Evolutionary conservation across 495 filamentous ascomycete genomes (phyloP).

Genomic region (Aspergillus asperescens): DNA sequence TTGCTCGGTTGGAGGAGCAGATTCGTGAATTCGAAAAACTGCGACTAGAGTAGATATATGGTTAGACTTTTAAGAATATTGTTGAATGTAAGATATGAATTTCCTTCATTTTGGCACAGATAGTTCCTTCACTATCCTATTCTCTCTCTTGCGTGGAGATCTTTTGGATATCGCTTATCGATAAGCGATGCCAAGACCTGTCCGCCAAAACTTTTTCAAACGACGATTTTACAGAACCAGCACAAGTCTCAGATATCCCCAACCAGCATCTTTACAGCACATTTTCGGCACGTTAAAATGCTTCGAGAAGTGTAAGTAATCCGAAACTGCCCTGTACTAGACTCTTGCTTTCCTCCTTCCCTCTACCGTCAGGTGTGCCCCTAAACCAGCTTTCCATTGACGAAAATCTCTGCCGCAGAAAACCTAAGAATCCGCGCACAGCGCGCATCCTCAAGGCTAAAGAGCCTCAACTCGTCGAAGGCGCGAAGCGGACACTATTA

Average conservation of each 20-base stretch:
- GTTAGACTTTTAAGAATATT: conserved; percentile 6
- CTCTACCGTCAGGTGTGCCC: not conserved
- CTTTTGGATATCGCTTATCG: conserved; percentile 21
- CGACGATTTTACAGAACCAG: conserved; percentile 5
- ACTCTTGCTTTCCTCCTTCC: not conserved
- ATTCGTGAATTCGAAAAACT: conserved; percentile 47
- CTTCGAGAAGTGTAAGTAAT: conserved; percentile 36
- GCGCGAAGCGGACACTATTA: conserved; percentile 79
- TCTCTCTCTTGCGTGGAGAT: not conserved
- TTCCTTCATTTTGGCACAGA: not conserved
- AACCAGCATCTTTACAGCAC: not conserved
- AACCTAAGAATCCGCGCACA: conserved; percentile 89
- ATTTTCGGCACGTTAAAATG: conserved; percentile 16
- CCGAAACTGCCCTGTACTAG: not conserved
- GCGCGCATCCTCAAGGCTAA: conserved; percentile 88
- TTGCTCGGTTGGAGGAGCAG: conserved; percentile 50
- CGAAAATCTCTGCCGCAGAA: conserved; percentile 45
- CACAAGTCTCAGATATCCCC: conserved; percentile 2
- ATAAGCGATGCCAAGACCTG: conserved; percentile 25
- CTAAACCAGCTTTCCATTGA: not conserved
- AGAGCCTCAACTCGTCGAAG: conserved; percentile 81
- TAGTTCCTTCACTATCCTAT: not conserved
- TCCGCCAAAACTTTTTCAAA: conserved; percentile 26
- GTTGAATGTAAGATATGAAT: not conserved
- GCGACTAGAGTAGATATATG: conserved; percentile 36